Evolutionary conservation across 139 green algal species (phyloP).

Genomic region (Coelastrella sp.): DNA sequence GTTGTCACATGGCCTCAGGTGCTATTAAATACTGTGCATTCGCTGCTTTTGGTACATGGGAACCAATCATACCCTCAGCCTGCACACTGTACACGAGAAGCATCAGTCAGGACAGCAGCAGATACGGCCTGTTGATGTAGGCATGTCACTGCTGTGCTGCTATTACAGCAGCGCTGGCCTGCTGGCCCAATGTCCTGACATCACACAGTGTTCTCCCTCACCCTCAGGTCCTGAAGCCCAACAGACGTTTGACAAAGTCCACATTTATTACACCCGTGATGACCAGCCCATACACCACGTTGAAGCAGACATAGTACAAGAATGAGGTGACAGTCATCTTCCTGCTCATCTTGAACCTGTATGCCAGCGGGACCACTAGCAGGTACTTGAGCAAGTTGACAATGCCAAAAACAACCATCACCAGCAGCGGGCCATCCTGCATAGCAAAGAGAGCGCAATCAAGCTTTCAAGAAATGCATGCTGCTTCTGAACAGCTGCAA

Average conservation of each 20-base stretch:
- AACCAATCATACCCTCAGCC: too few relatives aligned
- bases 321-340: constrained; percentile 41
- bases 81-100: too few relatives aligned
- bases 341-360: constrained; percentile 54
- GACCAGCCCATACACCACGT: constrained; percentile 51
- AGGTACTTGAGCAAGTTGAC: constrained; percentile 55
- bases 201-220: neutral
- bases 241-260: neutral
- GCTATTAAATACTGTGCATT: too few relatives aligned
- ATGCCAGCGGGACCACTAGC: constrained; percentile 54
- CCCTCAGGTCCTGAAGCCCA: too few relatives aligned
- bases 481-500: too few relatives aligned
- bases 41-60: too few relatives aligned
- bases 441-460: too few relatives aligned
- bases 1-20: too few relatives aligned
- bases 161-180: neutral
- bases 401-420: constrained; percentile 43
- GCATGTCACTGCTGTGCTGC: too few relatives aligned
- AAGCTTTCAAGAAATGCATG: too few relatives aligned
- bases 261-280: neutral
- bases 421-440: constrained; percentile 24
- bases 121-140: too few relatives aligned
- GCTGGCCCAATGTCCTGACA: neutral
- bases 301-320: constrained; percentile 56
- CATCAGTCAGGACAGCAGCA: too few relatives aligned